phyloP scores from a whole-genome alignment of 169 alveolate genomes.

The Plasmodium malariae region DNA sequence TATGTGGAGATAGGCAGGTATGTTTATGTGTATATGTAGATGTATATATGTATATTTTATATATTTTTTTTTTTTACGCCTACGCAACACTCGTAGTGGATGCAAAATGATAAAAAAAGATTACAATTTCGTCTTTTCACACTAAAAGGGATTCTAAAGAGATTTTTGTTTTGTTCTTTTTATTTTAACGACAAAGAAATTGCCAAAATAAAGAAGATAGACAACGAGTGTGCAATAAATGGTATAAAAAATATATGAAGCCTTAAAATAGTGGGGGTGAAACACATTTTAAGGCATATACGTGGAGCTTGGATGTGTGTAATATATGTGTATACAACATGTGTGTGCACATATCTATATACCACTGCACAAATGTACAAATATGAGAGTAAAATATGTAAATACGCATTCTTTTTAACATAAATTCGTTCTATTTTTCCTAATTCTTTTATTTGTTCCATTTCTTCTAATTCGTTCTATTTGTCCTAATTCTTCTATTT shows the following conservation, averaged over 20 bases:
- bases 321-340: too few species aligned
- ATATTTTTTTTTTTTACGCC: not conserved
- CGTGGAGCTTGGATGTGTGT: too few species aligned
- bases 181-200: conserved; percentile 66
- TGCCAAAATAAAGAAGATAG: conserved; percentile 21
- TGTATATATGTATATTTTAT: not conserved
- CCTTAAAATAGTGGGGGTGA: not conserved
- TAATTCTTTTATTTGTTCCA: too few species aligned
- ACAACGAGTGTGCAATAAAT: conserved; percentile 14
- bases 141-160: conserved; percentile 61
- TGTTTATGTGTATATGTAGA: not conserved
- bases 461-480: too few species aligned
- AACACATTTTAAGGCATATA: too few species aligned
- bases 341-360: too few species aligned
- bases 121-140: conserved; percentile 47
- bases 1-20: not conserved
- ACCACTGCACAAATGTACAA: too few species aligned
- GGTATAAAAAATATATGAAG: conserved; percentile 16
- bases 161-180: conserved; percentile 41
- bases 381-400: not conserved
- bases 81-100: conserved; percentile 28
- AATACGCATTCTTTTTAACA: not conserved
- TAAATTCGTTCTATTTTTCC: not conserved
- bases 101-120: conserved; percentile 48
- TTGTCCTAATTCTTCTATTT: too few species aligned